phyloP scores from a whole-genome alignment of 805 yeast genomes.

The Suhomyces sp. region DNA sequence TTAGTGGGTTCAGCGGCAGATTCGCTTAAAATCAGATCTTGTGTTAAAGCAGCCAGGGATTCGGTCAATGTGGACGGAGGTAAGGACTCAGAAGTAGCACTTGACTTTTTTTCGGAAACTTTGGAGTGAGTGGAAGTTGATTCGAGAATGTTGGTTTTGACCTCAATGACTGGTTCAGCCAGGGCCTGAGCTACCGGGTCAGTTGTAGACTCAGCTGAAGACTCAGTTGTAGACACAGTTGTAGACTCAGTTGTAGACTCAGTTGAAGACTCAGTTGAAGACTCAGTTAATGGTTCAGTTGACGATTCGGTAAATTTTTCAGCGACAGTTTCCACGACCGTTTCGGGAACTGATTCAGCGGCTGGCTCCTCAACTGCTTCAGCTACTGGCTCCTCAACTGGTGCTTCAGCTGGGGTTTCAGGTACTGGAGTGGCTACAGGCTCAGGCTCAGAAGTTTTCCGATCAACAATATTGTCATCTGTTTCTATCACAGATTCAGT shows the following conservation, averaged over 20 bases:
- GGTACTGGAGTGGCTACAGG: neutral
- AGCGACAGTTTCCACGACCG: neutral
- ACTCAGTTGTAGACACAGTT: too few relatives aligned
- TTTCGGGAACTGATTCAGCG: neutral
- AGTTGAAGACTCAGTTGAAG: neutral
- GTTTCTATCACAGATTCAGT: neutral
- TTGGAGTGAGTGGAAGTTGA: neutral
- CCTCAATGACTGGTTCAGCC: neutral
- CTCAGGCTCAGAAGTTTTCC: neutral
- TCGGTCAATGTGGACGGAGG: neutral
- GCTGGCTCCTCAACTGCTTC: neutral
- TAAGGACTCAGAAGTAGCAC: neutral
- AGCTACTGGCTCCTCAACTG: slow-evolving; percentile 1
- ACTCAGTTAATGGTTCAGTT: neutral
- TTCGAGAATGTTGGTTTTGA: neutral
- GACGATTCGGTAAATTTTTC: neutral
- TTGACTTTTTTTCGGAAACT: neutral
- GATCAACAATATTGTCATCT: neutral
- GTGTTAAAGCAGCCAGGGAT: neutral
- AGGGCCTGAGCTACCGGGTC: neutral
- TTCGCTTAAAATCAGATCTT: neutral
- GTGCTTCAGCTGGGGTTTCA: neutral
- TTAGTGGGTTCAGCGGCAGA: neutral
- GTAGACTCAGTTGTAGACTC: too few relatives aligned
- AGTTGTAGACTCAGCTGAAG: too few relatives aligned